These are phyloP conservation scores for Coprinellus micaceus DNA, from an alignment of 768 basidiomycete genomes.

Conservation along the genomic window DNA sequence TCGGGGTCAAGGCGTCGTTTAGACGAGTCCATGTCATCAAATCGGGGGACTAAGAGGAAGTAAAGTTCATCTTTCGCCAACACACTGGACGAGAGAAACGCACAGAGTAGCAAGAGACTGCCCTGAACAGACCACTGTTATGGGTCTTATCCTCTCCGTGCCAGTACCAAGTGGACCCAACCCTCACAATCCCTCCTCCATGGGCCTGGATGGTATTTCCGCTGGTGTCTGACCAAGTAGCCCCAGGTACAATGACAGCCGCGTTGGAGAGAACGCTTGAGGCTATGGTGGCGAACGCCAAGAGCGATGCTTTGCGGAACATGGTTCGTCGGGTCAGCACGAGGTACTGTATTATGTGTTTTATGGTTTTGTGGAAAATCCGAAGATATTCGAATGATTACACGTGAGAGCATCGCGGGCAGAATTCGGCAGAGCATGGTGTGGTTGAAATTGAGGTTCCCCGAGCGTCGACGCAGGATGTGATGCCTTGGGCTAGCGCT, in stretches of 20 bases:
- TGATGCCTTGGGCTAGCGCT: too few species aligned
- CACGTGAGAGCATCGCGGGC: neutral
- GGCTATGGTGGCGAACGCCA: neutral
- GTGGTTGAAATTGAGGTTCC: too few species aligned
- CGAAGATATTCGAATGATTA: neutral
- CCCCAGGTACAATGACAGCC: conserved; percentile 56
- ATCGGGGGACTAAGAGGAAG: conserved; percentile 40
- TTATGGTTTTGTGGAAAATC: neutral
- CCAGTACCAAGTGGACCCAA: conserved; percentile 57
- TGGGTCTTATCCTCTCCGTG: conserved; percentile 59
- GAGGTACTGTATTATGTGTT: neutral
- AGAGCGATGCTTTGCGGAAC: conserved; percentile 4
- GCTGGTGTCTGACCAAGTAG: conserved; percentile 58
- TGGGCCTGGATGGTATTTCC: conserved; percentile 63
- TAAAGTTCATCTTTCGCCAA: neutral
- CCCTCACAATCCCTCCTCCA: conserved; percentile 57
- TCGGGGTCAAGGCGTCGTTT: conserved; percentile 53
- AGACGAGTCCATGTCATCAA: conserved; percentile 54
- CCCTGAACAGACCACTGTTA: conserved; percentile 52
- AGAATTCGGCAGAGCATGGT: neutral
- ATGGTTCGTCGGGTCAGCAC: neutral
- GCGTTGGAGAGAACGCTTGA: conserved; percentile 14
- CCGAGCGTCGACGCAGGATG: too few species aligned
- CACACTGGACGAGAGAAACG: conserved; percentile 1
- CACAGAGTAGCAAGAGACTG: conserved; percentile 58